These are phyloP conservation scores for Parafenestella ontariensis DNA, from an alignment of 2,329 filamentous ascomycete genomes.

Conservation along the genomic window DNA sequence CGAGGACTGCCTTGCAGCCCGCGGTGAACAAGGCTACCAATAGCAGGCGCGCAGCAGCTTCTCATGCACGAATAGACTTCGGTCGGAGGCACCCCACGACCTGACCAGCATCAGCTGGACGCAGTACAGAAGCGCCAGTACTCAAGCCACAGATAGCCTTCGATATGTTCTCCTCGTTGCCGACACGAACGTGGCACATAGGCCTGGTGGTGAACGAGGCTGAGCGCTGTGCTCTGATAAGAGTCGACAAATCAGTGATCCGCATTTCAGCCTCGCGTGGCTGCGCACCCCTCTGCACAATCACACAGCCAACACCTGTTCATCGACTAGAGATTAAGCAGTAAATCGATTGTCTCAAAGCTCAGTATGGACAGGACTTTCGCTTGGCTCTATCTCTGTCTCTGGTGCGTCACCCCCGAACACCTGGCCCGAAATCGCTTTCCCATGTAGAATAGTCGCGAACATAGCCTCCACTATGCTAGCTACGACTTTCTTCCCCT, in stretches of 20 bases:
- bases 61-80: neutral
- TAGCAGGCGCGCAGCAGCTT: neutral
- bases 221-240: neutral
- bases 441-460: conserved; percentile 24
- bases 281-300: neutral
- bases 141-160: conserved; percentile 1
- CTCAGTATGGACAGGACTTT: conserved; percentile 13
- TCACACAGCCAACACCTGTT: neutral
- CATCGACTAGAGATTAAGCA: neutral
- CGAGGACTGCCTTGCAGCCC: neutral
- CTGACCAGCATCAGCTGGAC: neutral
- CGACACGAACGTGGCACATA: neutral
- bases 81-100: neutral
- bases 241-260: neutral
- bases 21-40: conserved; percentile 6
- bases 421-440: conserved; percentile 22
- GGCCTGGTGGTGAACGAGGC: neutral
- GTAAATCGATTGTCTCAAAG: conserved; percentile 4
- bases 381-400: neutral
- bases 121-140: conserved; percentile 1
- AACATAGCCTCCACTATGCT: conserved; percentile 24
- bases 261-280: neutral
- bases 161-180: neutral
- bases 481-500: conserved; percentile 17
- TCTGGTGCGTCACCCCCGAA: conserved; percentile 23